Conservation (phyloP, 345 rosid species). For the Cardamine chenopodiifolia region DNA sequence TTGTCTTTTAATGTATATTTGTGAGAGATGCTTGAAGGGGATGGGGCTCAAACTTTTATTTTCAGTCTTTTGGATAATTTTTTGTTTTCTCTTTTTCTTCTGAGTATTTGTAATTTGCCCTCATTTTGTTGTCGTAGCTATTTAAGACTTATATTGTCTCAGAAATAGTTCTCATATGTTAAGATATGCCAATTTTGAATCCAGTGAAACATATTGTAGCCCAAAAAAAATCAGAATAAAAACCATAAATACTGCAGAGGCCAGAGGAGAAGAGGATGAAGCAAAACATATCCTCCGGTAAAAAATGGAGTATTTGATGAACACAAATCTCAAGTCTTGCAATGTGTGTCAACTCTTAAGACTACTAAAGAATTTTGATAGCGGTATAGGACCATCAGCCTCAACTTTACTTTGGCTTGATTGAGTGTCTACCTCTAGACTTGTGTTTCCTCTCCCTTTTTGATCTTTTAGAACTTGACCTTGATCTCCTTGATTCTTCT, state of each 20-base stretch:
- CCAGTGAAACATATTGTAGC: neutral
- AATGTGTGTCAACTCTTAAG: slow-evolving; percentile 51
- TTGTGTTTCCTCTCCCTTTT: slow-evolving; percentile 69
- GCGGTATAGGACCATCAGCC: slow-evolving; percentile 75
- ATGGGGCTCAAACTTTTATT: slow-evolving; percentile 28
- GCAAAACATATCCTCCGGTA: neutral
- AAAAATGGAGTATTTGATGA: slow-evolving; percentile 1
- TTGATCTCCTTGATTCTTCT: slow-evolving; percentile 70
- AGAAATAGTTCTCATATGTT: slow-evolving; percentile 24
- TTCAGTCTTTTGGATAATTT: slow-evolving; percentile 16
- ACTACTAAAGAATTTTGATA: slow-evolving; percentile 78
- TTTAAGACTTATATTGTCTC: slow-evolving; percentile 24
- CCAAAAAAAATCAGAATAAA: neutral
- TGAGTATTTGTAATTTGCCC: slow-evolving; percentile 31
- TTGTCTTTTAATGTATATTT: slow-evolving; percentile 43
- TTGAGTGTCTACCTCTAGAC: slow-evolving; percentile 53
- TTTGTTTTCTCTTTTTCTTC: neutral
- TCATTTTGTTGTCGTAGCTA: slow-evolving; percentile 31
- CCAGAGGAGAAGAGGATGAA: neutral
- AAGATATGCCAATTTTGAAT: neutral
- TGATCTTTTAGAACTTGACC: slow-evolving; percentile 64
- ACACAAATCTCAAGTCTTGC: slow-evolving; percentile 23
- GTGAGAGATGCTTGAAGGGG: slow-evolving; percentile 34
- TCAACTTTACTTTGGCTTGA: slow-evolving; percentile 49
- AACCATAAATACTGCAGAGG: neutral